phyloP scores from a whole-genome alignment of 2,329 filamentous ascomycete genomes.

The Scortechinia acanthostroma region DNA sequence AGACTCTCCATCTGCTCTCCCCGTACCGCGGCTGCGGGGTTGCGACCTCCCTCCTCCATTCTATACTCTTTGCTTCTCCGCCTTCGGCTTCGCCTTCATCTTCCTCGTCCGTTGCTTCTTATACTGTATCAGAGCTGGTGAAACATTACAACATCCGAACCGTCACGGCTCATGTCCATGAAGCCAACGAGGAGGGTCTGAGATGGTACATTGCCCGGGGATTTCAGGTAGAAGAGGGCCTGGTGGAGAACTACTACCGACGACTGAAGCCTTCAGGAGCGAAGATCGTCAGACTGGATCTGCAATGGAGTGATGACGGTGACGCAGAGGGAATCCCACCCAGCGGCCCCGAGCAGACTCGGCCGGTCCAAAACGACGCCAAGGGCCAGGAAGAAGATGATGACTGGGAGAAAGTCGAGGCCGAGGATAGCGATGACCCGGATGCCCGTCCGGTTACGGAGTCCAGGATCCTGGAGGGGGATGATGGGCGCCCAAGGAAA shows the following conservation, averaged over 20 bases:
- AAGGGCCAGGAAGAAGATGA: slow-evolving; percentile 21
- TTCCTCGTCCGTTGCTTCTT: slow-evolving; percentile 5
- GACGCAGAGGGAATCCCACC: slow-evolving; percentile 5
- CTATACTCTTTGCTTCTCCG: slow-evolving; percentile 17
- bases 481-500: slow-evolving; percentile 16
- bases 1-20: slow-evolving; percentile 49
- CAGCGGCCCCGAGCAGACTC: background rate
- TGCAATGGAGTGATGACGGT: slow-evolving; percentile 16
- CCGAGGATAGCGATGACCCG: slow-evolving; percentile 22
- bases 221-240: slow-evolving; percentile 37
- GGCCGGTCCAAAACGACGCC: slow-evolving; percentile 4
- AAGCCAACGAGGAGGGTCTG: slow-evolving; percentile 48
- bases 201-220: slow-evolving; percentile 52
- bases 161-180: slow-evolving; percentile 58
- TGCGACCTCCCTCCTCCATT: slow-evolving; percentile 42
- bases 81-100: background rate
- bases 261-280: slow-evolving; percentile 46
- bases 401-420: slow-evolving; percentile 12
- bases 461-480: slow-evolving; percentile 16
- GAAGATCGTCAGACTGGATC: slow-evolving; percentile 32
- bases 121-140: slow-evolving; percentile 22
- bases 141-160: slow-evolving; percentile 37
- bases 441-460: slow-evolving; percentile 17
- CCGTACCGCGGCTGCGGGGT: slow-evolving; percentile 50
- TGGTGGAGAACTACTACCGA: slow-evolving; percentile 49